Conservation (phyloP, 768 basidiomycete genomes). For the button mushroom (Agaricus bisporus) region DNA sequence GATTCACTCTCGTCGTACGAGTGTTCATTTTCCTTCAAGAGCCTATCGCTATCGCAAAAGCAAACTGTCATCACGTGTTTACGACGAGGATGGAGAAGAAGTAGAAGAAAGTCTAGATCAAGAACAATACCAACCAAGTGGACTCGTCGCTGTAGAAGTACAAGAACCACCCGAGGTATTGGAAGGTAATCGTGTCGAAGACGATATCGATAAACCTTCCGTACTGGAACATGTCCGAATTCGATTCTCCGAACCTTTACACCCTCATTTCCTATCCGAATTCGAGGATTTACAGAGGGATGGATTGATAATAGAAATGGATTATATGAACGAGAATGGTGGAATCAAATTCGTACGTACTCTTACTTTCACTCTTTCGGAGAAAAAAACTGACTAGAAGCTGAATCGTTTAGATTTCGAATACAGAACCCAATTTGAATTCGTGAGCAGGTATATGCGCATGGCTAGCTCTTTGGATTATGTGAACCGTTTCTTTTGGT, state of each 20-base stretch:
- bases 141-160: neutral
- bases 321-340: constrained; percentile 9
- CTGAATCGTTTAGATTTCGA: neutral
- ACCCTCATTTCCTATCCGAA: constrained; percentile 5
- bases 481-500: too few relatives aligned
- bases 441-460: neutral
- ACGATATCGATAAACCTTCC: constrained; percentile 7
- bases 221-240: constrained; percentile 9
- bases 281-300: constrained; percentile 9
- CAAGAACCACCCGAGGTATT: neutral
- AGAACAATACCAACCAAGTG: neutral
- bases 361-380: neutral
- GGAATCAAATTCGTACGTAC: constrained; percentile 7
- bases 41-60: neutral
- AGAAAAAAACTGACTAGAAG: neutral
- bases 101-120: neutral
- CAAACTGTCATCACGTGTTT: neutral
- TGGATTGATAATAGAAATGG: constrained; percentile 9
- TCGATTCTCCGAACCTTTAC: constrained; percentile 6
- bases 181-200: neutral
- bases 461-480: too few relatives aligned
- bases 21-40: constrained; percentile 7
- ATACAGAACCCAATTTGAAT: neutral
- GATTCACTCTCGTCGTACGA: constrained; percentile 25
- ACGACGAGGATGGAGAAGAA: neutral